Evolutionary conservation across 2,329 filamentous ascomycete species (phyloP).

Genomic region (Cercospora sp.): DNA sequence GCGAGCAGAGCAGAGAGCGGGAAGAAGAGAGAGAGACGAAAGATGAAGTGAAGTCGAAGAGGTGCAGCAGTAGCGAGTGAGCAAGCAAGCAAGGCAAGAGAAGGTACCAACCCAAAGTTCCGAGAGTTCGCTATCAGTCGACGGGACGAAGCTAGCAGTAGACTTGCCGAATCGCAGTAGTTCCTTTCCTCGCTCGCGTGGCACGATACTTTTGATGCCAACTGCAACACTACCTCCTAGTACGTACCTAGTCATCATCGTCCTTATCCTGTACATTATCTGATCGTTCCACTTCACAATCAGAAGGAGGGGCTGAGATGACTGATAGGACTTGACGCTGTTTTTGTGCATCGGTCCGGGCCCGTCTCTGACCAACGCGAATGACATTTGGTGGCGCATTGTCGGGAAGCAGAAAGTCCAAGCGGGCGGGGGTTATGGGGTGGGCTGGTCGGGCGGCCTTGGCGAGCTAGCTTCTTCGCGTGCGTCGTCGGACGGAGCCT

Average conservation of each 20-base stretch:
- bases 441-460: not conserved
- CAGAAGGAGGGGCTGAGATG: not conserved
- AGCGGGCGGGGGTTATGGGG: not conserved
- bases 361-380: not conserved
- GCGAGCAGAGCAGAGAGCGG: not conserved
- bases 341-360: not conserved
- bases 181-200: not conserved
- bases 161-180: not conserved
- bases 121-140: not conserved
- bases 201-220: not conserved
- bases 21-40: not conserved
- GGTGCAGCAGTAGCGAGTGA: not conserved
- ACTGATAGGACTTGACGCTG: not conserved
- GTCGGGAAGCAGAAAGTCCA: not conserved
- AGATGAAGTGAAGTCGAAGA: not conserved
- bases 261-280: not conserved
- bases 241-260: not conserved
- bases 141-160: not conserved
- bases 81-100: not conserved
- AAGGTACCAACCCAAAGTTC: not conserved
- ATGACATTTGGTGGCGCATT: slow-evolving; percentile 3
- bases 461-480: not conserved
- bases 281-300: not conserved
- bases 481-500: too few species aligned
- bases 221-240: too few species aligned